phyloP scores from a whole-genome alignment of 129 eudicot genomes.

The Deinandra increscens region DNA sequence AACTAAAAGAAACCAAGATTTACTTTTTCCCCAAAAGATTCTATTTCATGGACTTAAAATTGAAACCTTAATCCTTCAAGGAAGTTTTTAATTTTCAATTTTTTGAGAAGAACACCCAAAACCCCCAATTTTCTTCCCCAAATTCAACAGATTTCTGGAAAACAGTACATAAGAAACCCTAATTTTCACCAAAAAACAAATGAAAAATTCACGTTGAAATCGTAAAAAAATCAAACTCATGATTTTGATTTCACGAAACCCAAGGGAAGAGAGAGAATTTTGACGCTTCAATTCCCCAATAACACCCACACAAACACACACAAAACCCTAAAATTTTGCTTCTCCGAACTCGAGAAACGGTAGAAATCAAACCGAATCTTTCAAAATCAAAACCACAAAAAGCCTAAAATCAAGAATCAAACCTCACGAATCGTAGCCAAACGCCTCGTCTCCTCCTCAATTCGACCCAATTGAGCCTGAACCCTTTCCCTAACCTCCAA shows the following conservation, averaged over 20 bases:
- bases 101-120: slow-evolving; percentile 12
- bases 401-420: slow-evolving; percentile 5
- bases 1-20: slow-evolving; percentile 10
- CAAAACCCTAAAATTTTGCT: slow-evolving; percentile 8
- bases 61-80: slow-evolving; percentile 11
- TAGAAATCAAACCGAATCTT: neutral
- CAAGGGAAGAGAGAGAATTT: neutral
- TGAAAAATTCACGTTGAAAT: neutral
- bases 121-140: slow-evolving; percentile 31
- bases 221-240: neutral
- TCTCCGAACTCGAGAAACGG: neutral
- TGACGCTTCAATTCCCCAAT: neutral
- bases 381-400: neutral
- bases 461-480: slow-evolving; percentile 84
- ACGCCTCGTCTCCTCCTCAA: slow-evolving; percentile 88
- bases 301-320: neutral
- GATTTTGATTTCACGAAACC: neutral
- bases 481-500: slow-evolving; percentile 79
- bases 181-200: neutral
- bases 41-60: slow-evolving; percentile 22
- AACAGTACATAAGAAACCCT: slow-evolving; percentile 15
- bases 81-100: neutral
- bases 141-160: slow-evolving; percentile 3
- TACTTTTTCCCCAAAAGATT: slow-evolving; percentile 11
- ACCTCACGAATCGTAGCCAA: slow-evolving; percentile 93